Base-by-base conservation (phyloP, 257 asterid genomes). In the Nicotiana tabacum region DNA sequence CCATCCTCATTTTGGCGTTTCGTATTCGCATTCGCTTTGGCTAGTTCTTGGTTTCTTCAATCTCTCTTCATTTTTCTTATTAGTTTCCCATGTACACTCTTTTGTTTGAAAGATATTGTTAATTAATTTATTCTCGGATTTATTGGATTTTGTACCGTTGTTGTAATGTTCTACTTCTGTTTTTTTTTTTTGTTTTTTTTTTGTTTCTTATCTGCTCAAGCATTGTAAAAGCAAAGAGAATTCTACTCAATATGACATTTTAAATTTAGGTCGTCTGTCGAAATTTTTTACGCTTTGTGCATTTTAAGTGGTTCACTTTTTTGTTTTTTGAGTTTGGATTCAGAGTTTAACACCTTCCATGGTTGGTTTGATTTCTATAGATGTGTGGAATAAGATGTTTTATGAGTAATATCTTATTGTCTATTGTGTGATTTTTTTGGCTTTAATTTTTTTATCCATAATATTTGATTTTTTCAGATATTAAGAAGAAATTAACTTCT, bases 1-100 rank as follows among this genome's bases (percentile, higher is more conserved):
- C 95, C 53, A 88, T 91, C 81, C 89, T 91, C 39, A 83, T 88
- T 72, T 87, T 90, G 93, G 93, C 92, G 2, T n/a, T 90, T 3
- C 90, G 77, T 15, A 27, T 88, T 83, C 89, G 83, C 4, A 86
- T 91, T 51, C 87, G 48, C 81, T 79, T 79, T 39, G 82, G 68
- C 83, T 74, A 74, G 80, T 27, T 43, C 11, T 10, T 39, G 43
- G 13, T 3, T 3, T 32, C 30, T 29, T 29, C 30, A 29, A 29
- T 29, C 2, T 48, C 2, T 48, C 9, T 68, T 37, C 37, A 3
- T 37, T 39, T 37, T n/a, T 0, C 0, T 1, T 11, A 65, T 32
- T 32, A 29, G 30, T 46, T 46, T 7, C 12, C 53, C 53, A 48
- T 51, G 46, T 39, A 39, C 2, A 39, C 46, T 43, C 48, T 43